phyloP scores from a whole-genome alignment of 2,329 filamentous ascomycete genomes.

The Fusarium sp. region DNA sequence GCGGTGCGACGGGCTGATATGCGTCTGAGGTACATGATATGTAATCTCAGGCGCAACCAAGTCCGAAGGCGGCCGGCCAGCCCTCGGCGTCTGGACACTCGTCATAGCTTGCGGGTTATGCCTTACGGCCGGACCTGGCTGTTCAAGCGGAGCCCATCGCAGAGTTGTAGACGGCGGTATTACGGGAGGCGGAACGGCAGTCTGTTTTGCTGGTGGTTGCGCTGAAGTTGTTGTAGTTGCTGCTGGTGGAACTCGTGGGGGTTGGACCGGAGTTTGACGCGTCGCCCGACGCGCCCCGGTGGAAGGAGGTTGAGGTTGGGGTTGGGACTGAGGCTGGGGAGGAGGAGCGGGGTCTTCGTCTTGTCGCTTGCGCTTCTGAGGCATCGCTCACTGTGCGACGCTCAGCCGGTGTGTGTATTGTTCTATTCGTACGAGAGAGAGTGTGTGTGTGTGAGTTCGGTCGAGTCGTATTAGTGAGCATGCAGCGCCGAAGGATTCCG shows the following conservation, averaged over 20 bases:
- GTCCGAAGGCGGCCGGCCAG: constrained; percentile 47
- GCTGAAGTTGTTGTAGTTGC: not conserved
- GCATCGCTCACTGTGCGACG: constrained; percentile 46
- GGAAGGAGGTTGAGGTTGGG: constrained; percentile 30
- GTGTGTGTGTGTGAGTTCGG: not conserved
- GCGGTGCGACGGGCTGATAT: constrained; percentile 37
- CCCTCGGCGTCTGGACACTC: constrained; percentile 30
- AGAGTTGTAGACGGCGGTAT: constrained; percentile 36
- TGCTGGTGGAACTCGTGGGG: constrained; percentile 39
- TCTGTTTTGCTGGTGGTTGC: constrained; percentile 20
- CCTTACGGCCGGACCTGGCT: constrained; percentile 30
- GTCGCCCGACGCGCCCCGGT: constrained; percentile 52
- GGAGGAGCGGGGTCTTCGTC: constrained; percentile 42
- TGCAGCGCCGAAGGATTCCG: not conserved
- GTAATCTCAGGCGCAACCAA: constrained; percentile 56
- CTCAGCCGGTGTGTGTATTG: constrained; percentile 1
- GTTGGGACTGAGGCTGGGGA: constrained; percentile 14
- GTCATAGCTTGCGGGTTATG: constrained; percentile 34
- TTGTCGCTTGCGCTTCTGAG: constrained; percentile 53
- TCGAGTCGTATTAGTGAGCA: constrained; percentile 3
- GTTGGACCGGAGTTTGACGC: constrained; percentile 53
- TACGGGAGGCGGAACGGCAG: constrained; percentile 26
- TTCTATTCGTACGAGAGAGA: not conserved
- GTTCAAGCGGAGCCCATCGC: constrained; percentile 44
- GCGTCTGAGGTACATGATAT: constrained; percentile 53